These are phyloP conservation scores for Cordyceps tenuipes DNA, from an alignment of 2,329 filamentous ascomycete genomes.

Conservation along the genomic window DNA sequence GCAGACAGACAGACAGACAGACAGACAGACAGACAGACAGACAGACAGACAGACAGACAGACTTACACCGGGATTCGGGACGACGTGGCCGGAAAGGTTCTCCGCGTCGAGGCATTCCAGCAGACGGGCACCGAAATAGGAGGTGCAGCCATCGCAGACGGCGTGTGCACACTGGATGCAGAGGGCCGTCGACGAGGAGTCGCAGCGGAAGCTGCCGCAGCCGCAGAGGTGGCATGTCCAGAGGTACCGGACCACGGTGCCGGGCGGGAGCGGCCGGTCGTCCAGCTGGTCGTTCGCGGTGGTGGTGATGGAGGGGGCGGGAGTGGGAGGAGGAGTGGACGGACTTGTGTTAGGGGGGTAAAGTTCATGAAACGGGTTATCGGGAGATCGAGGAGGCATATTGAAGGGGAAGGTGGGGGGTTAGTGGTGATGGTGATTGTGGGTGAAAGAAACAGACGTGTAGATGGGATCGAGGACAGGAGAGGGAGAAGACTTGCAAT, in stretches of 20 bases:
- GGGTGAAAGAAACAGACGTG: neutral
- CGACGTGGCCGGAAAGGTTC: neutral
- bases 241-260: neutral
- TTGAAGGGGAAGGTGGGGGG: neutral
- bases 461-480: neutral
- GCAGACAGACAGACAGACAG: too few relatives aligned
- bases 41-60: too few relatives aligned
- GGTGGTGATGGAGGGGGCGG: too few relatives aligned
- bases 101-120: neutral
- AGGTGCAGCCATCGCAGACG: slow-evolving; percentile 1
- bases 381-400: neutral
- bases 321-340: neutral
- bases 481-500: neutral
- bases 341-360: neutral
- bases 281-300: neutral
- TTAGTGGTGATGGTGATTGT: neutral
- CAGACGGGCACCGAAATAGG: neutral
- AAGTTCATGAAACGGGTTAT: neutral
- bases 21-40: too few relatives aligned
- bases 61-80: slow-evolving; percentile 9
- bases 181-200: neutral
- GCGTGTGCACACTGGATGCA: slow-evolving; percentile 5
- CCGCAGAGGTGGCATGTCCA: slow-evolving; percentile 8
- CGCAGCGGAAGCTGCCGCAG: slow-evolving; percentile 8
- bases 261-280: neutral